A percentile compares a stretch with the other conserved stretches of the same genome.
phyloP scores from a whole-genome alignment of 345 rosid species.

The Citrus sp. region DNA sequence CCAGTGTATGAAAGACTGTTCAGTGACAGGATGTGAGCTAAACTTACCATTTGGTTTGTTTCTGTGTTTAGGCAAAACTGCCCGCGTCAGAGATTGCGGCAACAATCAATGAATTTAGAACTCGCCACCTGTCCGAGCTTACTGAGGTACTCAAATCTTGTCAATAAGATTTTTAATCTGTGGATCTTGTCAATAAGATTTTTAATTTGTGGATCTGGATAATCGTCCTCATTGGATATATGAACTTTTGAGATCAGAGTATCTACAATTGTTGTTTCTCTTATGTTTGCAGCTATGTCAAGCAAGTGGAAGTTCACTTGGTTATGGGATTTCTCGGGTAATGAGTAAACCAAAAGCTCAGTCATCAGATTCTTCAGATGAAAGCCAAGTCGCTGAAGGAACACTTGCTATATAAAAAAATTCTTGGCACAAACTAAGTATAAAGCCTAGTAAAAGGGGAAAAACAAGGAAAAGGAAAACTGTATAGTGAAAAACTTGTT shows the following conservation, averaged over 20 bases:
- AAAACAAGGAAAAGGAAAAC: neutral
- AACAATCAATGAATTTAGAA: conserved; percentile 87
- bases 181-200: neutral
- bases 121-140: conserved; percentile 91
- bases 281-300: conserved; percentile 61
- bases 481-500: conserved; percentile 23
- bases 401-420: conserved; percentile 57
- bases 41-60: neutral
- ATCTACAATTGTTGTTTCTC: neutral
- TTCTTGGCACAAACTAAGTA: neutral
- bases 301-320: conserved; percentile 90
- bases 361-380: conserved; percentile 63
- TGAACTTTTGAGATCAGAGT: neutral
- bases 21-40: neutral
- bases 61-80: conserved; percentile 64
- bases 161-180: neutral
- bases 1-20: neutral
- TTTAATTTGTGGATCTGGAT: neutral
- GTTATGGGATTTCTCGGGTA: conserved; percentile 82
- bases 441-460: neutral
- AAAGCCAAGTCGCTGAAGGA: conserved; percentile 66
- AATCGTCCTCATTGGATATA: neutral
- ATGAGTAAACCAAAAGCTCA: conserved; percentile 55
- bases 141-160: conserved; percentile 55
- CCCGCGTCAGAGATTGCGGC: conserved; percentile 87